Evolutionary conservation across 2,329 filamentous ascomycete genomes (phyloP).

Genomic region (Epichloe gansuensis): DNA sequence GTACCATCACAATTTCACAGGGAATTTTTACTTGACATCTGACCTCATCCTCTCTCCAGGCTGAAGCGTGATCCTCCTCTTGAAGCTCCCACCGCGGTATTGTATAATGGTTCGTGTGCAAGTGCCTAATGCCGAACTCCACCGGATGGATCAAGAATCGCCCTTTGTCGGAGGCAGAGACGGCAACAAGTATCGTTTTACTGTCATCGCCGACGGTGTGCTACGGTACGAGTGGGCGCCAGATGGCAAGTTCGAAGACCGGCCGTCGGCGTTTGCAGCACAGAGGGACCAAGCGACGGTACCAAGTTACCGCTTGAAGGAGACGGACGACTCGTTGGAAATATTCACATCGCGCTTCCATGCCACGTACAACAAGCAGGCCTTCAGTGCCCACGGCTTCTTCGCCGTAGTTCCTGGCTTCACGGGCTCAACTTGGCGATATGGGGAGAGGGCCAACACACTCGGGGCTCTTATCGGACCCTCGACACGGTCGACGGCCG

Average conservation of each 20-base stretch:
- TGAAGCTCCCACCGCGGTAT: no score
- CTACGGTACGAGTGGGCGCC: conserved; percentile 51
- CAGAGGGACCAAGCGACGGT: conserved; percentile 31
- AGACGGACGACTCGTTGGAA: conserved; percentile 34
- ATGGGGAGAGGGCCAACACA: conserved; percentile 29
- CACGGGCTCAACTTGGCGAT: conserved; percentile 34
- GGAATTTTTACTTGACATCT: no score
- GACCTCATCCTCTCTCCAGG: neutral
- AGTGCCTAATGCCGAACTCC: neutral
- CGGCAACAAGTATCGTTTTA: conserved; percentile 41
- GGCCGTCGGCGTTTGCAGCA: conserved; percentile 49
- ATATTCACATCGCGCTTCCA: conserved; percentile 44
- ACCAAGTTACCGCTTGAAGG: conserved; percentile 34
- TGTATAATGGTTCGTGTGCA: neutral
- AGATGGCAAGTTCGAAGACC: conserved; percentile 49
- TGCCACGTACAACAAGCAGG: conserved; percentile 44
- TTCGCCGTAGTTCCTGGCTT: conserved; percentile 29
- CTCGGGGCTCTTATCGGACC: conserved; percentile 39
- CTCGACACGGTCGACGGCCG: conserved; percentile 42
- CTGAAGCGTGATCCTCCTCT: no score
- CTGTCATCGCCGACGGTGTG: conserved; percentile 41
- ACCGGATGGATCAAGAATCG: neutral
- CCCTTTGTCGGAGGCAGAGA: conserved; percentile 9
- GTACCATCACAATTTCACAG: no score
- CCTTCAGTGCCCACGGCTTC: conserved; percentile 40